Evolutionary conservation across 768 basidiomycete genomes (phyloP), one percentile per base, ranked within the genome.

Genomic region (Gelatoporia subvermispora): DNA sequence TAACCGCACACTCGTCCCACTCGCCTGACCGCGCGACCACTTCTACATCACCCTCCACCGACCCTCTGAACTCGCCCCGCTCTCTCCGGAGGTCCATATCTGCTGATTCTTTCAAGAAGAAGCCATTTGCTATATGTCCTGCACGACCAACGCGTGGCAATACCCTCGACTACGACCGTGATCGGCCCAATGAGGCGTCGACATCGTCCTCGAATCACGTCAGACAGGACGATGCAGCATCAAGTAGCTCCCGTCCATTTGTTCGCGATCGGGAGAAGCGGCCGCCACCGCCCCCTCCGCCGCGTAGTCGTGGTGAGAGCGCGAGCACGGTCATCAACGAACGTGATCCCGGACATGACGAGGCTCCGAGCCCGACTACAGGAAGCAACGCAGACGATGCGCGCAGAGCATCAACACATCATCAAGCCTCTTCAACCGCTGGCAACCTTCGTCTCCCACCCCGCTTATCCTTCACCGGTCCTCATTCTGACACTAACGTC

Each of bases 81-180:
- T 66, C 34, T 60, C 67, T 89, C 47, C 77, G 85, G 58, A 88
- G 88, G 69, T 84, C 86, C 23, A 66, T 85, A 51, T 89, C 88
- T 18, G 85, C 82, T 51, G 88, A 89, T 65, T 89, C 88, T 9
- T 84, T 89, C 63, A 74, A 78, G 42, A 70, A 68, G 31, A 51
- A 58, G 47, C 38, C 56, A 47, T n/a, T 28, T 45, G 36, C 25
- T 54, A 45, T 49, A 52, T 43, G 41, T 25, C 31, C 35, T 45
- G 22, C 56, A 17, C 52, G 53, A 43, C 43, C 53, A 8, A 45
- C 52, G 16, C 54, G 54, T 41, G 48, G 51, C 34, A 57, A 52
- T 36, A 53, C 59, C 41, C 50, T 57, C 45, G 55, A 56, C 20
- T 47, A 52, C 23, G 63, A 62, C 38, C n/a, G 17, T 9, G 31